A percentile compares a stretch with the other conserved stretches of the same genome.
These are phyloP conservation scores for Tephrocybe sp. DNA, from an alignment of 768 basidiomycete genomes.

Conservation along the genomic window DNA sequence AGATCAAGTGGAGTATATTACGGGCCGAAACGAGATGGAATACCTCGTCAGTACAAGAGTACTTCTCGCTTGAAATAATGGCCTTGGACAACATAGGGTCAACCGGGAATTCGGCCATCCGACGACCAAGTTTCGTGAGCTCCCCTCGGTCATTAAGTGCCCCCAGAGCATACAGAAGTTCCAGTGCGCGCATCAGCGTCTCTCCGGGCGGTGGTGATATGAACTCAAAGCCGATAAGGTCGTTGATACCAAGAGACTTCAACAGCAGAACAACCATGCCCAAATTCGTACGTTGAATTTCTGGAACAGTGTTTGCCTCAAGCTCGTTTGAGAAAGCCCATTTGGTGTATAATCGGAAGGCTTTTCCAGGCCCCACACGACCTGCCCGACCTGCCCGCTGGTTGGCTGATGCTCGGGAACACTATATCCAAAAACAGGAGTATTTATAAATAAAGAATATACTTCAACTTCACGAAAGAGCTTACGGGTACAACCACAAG, in stretches of 20 bases:
- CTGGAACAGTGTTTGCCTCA: constrained; percentile 95
- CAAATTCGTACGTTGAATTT: constrained; percentile 98
- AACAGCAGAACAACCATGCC: constrained; percentile 93
- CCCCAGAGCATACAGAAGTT: constrained; percentile 92
- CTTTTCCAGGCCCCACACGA: constrained; percentile 96
- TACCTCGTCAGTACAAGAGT: constrained; percentile 94
- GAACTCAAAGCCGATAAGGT: constrained; percentile 97
- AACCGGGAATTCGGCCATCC: constrained; percentile 99
- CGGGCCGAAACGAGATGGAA: constrained; percentile 17
- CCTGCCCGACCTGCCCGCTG: constrained; percentile 97
- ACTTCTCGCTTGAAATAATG: constrained; percentile 94
- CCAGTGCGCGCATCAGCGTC: constrained; percentile 93
- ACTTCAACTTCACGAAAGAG: constrained; percentile 21
- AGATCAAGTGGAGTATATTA: background rate
- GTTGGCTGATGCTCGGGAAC: constrained; percentile 96
- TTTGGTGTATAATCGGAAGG: constrained; percentile 98
- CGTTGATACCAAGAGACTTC: constrained; percentile 97
- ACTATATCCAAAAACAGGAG: constrained; percentile 43
- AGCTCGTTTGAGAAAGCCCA: constrained; percentile 97
- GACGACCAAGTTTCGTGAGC: constrained; percentile 91
- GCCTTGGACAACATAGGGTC: constrained; percentile 97
- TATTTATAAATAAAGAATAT: too few relatives aligned
- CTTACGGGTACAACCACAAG: constrained; percentile 92
- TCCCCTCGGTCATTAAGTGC: constrained; percentile 96
- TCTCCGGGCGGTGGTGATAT: constrained; percentile 98